Evolutionary conservation across 2,329 filamentous ascomycete species (phyloP), one percentile per base, ranked within the genome.

Genomic region (Bipolaris zeicola): DNA sequence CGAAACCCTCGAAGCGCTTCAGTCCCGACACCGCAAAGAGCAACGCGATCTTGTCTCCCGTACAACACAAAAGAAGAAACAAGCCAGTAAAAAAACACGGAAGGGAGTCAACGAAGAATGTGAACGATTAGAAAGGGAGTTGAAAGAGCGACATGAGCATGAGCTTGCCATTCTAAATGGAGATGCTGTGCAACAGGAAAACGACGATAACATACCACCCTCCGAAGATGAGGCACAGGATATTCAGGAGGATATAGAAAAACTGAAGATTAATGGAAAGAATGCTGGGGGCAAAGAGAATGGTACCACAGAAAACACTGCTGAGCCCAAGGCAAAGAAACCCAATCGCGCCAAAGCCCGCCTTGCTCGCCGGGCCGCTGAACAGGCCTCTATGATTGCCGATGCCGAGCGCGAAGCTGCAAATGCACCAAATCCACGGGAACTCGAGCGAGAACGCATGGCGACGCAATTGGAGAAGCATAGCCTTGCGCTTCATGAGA

Each of bases 1-100:
- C n/a, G 69, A 72, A 51, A 66, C 64, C 20, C 86, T 95, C 77
- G 93, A 97, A 58, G 87, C 90, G 60, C 79, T 95, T 53, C 88
- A 91, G 67, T 81, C 87, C 36, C 89, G 88, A 44, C 95, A 99
- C 75, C 88, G 91, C 68, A 95, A 91, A 77, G 94, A 99, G 78
- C 87, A 90, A 75, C 89, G 88, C 66, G 94, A 98, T 59, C 83
- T 99, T 24, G 91, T 96, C 75, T 85, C 87, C 48, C 88, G 89
- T 57, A 87, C 96, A 70, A 97, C 91, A 5, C 92, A 89, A 78
- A 98, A 97, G 83, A 99, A 97, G 83, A 98, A 97, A 82, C 89
- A 90, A 66, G 93, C 95, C 14, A 96, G 89, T 44, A 99, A 98
- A 79, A 88, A 87, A 76, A 87, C 85, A 7, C 81, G 86, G 47